phyloP scores from a whole-genome alignment of 192 early-diverging fungal genomes.

The Geosiphon pyriformis region DNA sequence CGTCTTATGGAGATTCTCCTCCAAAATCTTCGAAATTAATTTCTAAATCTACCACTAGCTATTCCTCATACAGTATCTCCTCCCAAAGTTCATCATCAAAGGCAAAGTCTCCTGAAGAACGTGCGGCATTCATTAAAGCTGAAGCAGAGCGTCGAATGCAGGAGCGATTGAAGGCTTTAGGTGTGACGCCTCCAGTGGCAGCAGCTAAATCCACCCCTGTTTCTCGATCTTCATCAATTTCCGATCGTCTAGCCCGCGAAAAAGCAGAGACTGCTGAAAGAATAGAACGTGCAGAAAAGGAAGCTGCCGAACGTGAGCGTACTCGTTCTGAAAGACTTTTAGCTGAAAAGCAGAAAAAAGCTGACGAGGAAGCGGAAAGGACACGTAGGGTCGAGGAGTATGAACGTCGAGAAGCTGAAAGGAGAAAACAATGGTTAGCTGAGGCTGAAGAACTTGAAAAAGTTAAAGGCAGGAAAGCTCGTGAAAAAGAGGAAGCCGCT shows the following conservation, averaged over 20 bases:
- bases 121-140: constrained; percentile 42
- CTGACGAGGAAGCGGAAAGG: constrained; percentile 35
- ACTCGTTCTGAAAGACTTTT: constrained; percentile 10
- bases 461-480: constrained; percentile 23
- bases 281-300: background rate
- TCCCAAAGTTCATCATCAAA: constrained; percentile 25
- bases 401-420: constrained; percentile 33
- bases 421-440: constrained; percentile 36
- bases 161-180: constrained; percentile 37
- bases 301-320: constrained; percentile 24
- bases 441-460: constrained; percentile 31
- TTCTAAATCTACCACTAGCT: constrained; percentile 14
- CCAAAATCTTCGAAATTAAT: constrained; percentile 7
- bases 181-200: constrained; percentile 23
- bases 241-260: background rate
- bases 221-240: constrained; percentile 13
- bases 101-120: constrained; percentile 41
- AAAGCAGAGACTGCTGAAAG: constrained; percentile 15
- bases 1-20: background rate
- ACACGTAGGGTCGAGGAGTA: constrained; percentile 44
- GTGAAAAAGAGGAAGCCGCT: constrained; percentile 25
- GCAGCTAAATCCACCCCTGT: constrained; percentile 18
- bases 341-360: constrained; percentile 24
- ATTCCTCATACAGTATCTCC: constrained; percentile 23
- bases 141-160: constrained; percentile 46